These are phyloP conservation scores for Piloderma croceum DNA, from an alignment of 768 basidiomycete species.

Conservation along the genomic window DNA sequence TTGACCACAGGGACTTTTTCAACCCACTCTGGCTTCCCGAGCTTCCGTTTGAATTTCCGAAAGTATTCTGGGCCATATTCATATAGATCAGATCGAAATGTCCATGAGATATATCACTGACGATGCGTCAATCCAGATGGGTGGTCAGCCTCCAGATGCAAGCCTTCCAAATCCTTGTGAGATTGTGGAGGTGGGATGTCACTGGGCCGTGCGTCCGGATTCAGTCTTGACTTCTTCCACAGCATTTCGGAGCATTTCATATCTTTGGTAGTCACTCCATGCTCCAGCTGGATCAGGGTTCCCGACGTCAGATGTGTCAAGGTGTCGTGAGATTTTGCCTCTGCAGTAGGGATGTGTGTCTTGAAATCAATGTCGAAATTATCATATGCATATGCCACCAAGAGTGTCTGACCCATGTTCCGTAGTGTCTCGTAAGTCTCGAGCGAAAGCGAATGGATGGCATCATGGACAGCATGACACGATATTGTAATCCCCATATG, in stretches of 20 bases:
- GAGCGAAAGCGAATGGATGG: constrained; percentile 10
- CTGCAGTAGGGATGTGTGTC: constrained; percentile 22
- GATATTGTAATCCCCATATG: constrained; percentile 24
- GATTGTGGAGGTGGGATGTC: no score
- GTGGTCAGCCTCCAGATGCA: constrained; percentile 1
- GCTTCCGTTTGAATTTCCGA: no score
- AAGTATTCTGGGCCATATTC: no score
- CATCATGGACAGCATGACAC: constrained; percentile 9
- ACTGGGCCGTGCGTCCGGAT: constrained; percentile 14
- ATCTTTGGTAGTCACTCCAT: constrained; percentile 12
- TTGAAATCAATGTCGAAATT: constrained; percentile 39
- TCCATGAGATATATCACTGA: no score
- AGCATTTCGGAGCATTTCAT: constrained; percentile 28
- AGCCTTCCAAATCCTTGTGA: no score
- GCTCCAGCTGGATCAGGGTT: constrained; percentile 2
- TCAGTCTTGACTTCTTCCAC: constrained; percentile 26
- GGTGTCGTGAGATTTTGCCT: constrained; percentile 17
- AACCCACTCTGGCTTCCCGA: constrained; percentile 1
- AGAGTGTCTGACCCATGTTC: constrained; percentile 19
- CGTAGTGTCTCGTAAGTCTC: constrained; percentile 14
- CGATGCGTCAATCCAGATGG: not conserved
- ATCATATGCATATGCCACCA: constrained; percentile 32
- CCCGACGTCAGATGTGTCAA: constrained; percentile 6
- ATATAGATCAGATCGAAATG: no score
- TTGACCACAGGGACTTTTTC: constrained; percentile 1